Conservation (phyloP, 306 rosid species). For the Begonia loranthoides region DNA sequence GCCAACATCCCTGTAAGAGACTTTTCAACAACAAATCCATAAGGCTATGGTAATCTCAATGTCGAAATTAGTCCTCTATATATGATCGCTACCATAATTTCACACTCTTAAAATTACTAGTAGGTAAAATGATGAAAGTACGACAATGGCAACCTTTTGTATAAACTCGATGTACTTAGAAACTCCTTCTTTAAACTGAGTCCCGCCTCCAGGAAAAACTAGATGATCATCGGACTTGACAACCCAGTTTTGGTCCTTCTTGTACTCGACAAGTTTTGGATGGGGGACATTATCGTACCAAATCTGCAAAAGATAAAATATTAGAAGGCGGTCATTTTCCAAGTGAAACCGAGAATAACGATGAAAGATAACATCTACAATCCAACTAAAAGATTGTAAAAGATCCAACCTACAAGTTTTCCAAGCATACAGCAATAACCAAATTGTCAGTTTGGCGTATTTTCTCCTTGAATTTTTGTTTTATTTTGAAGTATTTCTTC, state of each 20-base stretch:
- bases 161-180: conserved; percentile 45
- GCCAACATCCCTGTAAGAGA: too few species aligned
- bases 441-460: too few species aligned
- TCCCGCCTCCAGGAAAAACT: conserved; percentile 89
- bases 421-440: neutral
- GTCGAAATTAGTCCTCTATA: too few species aligned
- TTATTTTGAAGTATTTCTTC: too few species aligned
- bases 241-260: conserved; percentile 91
- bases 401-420: neutral
- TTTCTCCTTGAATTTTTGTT: too few species aligned
- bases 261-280: conserved; percentile 87
- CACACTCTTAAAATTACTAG: too few species aligned
- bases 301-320: conserved; percentile 26
- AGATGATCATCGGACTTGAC: conserved; percentile 58
- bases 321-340: too few species aligned
- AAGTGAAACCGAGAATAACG: neutral
- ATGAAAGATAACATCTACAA: neutral
- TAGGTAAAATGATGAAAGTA: too few species aligned
- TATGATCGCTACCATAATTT: too few species aligned
- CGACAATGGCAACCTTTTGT: conserved; percentile 33
- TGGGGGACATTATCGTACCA: conserved; percentile 93
- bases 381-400: neutral
- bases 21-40: too few species aligned
- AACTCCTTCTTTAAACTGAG: conserved; percentile 95
- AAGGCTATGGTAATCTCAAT: too few species aligned